phyloP scores from a whole-genome alignment of 2,329 filamentous ascomycete genomes.

The Rutstroemia sp. region DNA sequence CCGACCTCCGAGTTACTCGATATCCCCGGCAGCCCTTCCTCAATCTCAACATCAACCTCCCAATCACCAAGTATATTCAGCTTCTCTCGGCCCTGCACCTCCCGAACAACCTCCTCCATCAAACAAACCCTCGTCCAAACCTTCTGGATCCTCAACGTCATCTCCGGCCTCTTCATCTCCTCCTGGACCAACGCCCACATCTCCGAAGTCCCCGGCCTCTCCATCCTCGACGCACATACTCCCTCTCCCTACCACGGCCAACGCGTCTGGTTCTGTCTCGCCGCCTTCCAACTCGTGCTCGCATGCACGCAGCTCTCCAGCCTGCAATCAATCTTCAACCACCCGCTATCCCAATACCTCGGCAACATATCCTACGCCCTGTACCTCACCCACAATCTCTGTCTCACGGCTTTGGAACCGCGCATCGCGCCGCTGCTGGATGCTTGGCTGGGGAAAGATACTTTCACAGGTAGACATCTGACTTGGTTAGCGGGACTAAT shows the following conservation, averaged over 20 bases:
- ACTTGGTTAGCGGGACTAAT: slow-evolving; percentile 33
- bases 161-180: slow-evolving; percentile 24
- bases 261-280: slow-evolving; percentile 25
- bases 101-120: slow-evolving; percentile 3
- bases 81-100: not conserved
- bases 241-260: slow-evolving; percentile 24
- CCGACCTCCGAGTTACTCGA: slow-evolving; percentile 18
- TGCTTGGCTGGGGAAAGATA: slow-evolving; percentile 13
- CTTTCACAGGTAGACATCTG: slow-evolving; percentile 20
- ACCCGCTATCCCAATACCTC: slow-evolving; percentile 44
- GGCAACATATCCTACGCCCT: slow-evolving; percentile 50
- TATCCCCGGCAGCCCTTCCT: slow-evolving; percentile 8
- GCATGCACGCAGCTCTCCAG: slow-evolving; percentile 30
- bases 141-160: slow-evolving; percentile 24
- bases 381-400: slow-evolving; percentile 50
- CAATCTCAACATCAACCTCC: slow-evolving; percentile 5
- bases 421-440: slow-evolving; percentile 20
- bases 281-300: slow-evolving; percentile 25
- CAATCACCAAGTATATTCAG: no score
- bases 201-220: slow-evolving; percentile 19
- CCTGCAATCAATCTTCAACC: slow-evolving; percentile 39
- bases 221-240: slow-evolving; percentile 20
- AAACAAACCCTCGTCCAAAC: slow-evolving; percentile 10
- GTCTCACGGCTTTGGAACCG: slow-evolving; percentile 32
- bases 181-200: slow-evolving; percentile 26